Evolutionary conservation across 805 yeast species (phyloP).

Genomic region (Clavispora carvajalis): DNA sequence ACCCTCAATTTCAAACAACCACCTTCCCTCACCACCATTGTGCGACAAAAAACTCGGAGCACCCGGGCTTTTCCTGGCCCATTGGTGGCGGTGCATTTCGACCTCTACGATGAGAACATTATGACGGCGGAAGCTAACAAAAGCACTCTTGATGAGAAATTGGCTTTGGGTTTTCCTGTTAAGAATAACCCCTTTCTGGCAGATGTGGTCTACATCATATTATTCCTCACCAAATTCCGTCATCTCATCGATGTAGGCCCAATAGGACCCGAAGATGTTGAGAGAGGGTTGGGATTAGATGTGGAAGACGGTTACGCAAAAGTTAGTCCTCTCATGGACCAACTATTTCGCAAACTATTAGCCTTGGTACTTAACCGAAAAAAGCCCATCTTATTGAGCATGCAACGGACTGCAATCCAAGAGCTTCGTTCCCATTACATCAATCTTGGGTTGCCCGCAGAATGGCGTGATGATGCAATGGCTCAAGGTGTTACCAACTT

Average conservation of each 20-base stretch:
- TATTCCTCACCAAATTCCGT: slow-evolving; percentile 28
- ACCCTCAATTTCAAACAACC: slow-evolving; percentile 3
- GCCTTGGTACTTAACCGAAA: slow-evolving; percentile 35
- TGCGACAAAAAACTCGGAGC: slow-evolving; percentile 22
- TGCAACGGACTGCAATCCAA: slow-evolving; percentile 24
- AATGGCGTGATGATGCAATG: slow-evolving; percentile 28
- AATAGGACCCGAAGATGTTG: slow-evolving; percentile 36
- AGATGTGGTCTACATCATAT: slow-evolving; percentile 29
- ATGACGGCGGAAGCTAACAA: slow-evolving; percentile 15
- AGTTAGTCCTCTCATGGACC: slow-evolving; percentile 29
- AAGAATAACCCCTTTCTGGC: slow-evolving; percentile 17
- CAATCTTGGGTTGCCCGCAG: slow-evolving; percentile 31
- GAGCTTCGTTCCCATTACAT: slow-evolving; percentile 27
- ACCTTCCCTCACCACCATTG: slow-evolving; percentile 25
- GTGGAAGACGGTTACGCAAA: slow-evolving; percentile 1
- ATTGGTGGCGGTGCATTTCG: slow-evolving; percentile 28
- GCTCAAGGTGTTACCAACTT: slow-evolving; percentile 4
- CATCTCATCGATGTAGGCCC: slow-evolving; percentile 18
- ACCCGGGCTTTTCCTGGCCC: slow-evolving; percentile 38
- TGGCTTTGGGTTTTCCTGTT: slow-evolving; percentile 33
- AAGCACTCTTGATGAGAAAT: slow-evolving; percentile 16
- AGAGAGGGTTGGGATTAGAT: slow-evolving; percentile 27
- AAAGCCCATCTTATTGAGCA: slow-evolving; percentile 21
- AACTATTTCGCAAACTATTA: slow-evolving; percentile 26
- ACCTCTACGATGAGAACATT: slow-evolving; percentile 34